Evolutionary conservation across 2,329 filamentous ascomycete species (phyloP), one percentile per base, ranked within the genome.

Genomic region (Colletotrichum tabaci): DNA sequence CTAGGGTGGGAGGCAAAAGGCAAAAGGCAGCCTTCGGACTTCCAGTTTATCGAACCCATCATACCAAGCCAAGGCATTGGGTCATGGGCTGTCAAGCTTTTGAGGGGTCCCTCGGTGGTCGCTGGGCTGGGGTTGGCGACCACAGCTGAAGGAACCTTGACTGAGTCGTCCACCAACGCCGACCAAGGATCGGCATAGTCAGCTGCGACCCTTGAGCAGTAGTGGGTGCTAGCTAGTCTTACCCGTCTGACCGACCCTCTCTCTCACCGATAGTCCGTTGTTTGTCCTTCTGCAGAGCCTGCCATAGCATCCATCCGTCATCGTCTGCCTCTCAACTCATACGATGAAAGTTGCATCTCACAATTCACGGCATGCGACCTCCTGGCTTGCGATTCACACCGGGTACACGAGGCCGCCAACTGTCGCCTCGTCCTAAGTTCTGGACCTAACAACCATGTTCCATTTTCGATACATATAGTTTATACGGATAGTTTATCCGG

Each of bases 321-420:
- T 6, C 2, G n/a, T n/a, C 52, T 35, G 30, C 30, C 30, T 35
- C 30, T 35, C 30, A 35, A 35, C 30, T 53, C 61, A 35, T 23
- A 23, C 21, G 21, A 23, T 23, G 21, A 3, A 12, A 40, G 7
- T 3, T n/a, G 12, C 13, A 40, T 38, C 18, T 18, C 15, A 5
- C 18, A n/a, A 21, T 35, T 35, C n/a, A 58, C 26, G 40, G 61
- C 61, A 70, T 55, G 55, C 61, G 61, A 47, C 66, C 61, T 60
- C 8, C 16, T 52, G 15, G 16, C 2, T 26, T 9, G 23, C 35
- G 12, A 64, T 56, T 42, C 44, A 9, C 50, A 68, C 60, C 52
- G 23, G 52, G 46, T 40, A 61, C 55, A 66, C 55, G 55, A 61
- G 67, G 56, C 18, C 62, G 44, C 47, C 42, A 66, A 18, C 62